A percentile compares a stretch with the other conserved stretches of the same genome.
phyloP scores from a whole-genome alignment of 805 yeast species.

The Brettanomyces bruxellensis region DNA sequence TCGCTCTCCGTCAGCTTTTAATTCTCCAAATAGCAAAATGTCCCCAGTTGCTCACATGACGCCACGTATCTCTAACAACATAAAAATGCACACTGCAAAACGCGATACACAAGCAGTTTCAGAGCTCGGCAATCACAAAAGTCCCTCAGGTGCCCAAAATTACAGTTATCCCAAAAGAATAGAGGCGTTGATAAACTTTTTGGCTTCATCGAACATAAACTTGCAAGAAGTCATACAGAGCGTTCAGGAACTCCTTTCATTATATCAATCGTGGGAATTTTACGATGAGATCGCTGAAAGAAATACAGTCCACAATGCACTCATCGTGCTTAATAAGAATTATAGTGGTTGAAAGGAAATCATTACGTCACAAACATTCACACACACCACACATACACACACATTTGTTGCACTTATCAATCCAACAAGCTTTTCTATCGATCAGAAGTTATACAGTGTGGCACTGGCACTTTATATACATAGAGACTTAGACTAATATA shows the following conservation, averaged over 20 bases:
- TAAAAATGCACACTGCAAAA: conserved; percentile 8
- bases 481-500: too few relatives aligned
- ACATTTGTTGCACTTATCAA: too few relatives aligned
- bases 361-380: too few relatives aligned
- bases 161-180: conserved; percentile 24
- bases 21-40: too few relatives aligned
- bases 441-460: too few relatives aligned
- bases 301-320: conserved; percentile 33
- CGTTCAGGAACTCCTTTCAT: conserved; percentile 71
- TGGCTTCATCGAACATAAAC: conserved; percentile 71
- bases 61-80: not conserved
- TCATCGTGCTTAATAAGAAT: conserved; percentile 15
- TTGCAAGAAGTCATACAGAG: conserved; percentile 71
- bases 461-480: too few relatives aligned
- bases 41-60: not conserved
- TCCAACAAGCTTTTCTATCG: too few relatives aligned
- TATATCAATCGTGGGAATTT: conserved; percentile 82
- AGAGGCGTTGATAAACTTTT: conserved; percentile 50
- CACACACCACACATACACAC: too few relatives aligned
- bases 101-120: not conserved
- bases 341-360: not conserved
- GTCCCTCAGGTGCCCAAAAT: too few relatives aligned
- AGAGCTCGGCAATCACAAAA: too few relatives aligned
- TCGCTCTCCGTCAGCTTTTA: too few relatives aligned
- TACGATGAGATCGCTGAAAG: conserved; percentile 62